Conservation (phyloP, 148 eudicot genomes). For the Chenopodium suecicum region DNA sequence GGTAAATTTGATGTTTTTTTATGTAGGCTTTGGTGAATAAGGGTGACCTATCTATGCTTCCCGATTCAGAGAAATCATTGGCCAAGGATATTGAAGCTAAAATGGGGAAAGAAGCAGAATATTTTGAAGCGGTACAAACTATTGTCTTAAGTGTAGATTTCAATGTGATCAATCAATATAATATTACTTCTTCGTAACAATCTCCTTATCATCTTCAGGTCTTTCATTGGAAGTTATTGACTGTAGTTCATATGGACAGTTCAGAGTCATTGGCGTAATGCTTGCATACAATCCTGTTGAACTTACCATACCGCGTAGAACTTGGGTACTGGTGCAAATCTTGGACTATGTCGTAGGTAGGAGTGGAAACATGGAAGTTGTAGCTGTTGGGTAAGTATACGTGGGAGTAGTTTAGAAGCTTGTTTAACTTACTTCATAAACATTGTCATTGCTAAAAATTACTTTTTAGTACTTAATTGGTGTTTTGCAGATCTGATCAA, state of each 20-base stretch:
- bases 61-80: slow-evolving; percentile 20
- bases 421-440: not conserved
- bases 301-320: not conserved
- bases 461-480: too few species aligned
- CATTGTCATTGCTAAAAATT: not conserved
- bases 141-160: slow-evolving; percentile 1
- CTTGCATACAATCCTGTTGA: not conserved
- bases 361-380: not conserved
- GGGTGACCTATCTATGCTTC: slow-evolving; percentile 22
- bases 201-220: slow-evolving; percentile 37
- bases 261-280: slow-evolving; percentile 16
- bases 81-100: slow-evolving; percentile 30
- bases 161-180: slow-evolving; percentile 7
- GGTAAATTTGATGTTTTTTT: slow-evolving; percentile 23
- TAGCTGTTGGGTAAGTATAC: not conserved
- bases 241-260: slow-evolving; percentile 26
- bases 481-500: not conserved
- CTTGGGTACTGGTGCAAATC: slow-evolving; percentile 13
- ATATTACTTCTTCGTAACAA: not conserved
- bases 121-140: slow-evolving; percentile 44
- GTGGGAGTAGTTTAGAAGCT: not conserved
- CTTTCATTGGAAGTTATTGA: slow-evolving; percentile 36
- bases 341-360: not conserved
- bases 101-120: slow-evolving; percentile 49
- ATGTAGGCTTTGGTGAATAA: slow-evolving; percentile 38